Evolutionary conservation across 352 stramenopile species (phyloP), one percentile per base, ranked within the genome.

Genomic region (Globisporangium orthogonon): DNA sequence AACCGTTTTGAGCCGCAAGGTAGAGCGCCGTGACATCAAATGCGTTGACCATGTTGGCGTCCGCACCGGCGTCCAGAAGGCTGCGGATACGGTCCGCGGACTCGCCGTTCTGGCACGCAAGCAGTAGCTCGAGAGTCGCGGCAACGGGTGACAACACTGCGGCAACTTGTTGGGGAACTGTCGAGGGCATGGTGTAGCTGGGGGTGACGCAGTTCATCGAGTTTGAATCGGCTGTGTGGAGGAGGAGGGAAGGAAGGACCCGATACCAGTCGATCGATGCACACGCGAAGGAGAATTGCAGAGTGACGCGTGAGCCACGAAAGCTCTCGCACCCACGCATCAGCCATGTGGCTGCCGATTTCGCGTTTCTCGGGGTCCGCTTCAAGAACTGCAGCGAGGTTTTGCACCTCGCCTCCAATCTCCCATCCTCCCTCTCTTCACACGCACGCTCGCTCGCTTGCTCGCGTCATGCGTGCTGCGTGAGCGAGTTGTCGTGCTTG

Each of bases 1-100:
- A 50, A 14, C 57, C 57, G 23, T 58, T 63, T 41, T 57, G 57
- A 1, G 41, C 28, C 18, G 57, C 57, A 14, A 63, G 51, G 23
- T 35, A 54, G n/a, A 46, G 33, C 11, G 23, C 50, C 6, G 4
- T 40, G 15, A 54, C 30, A n/a, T 54, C 50, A 11, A 45, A 46
- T 17, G 15, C 41, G 41, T 46, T 46, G 10, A 46, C 41, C 2
- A 46, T 23, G 13, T 6, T 46, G 6, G 41, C 13, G 41, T 46
- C 41, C 13, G 41, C 41, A 18, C 41, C 41, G 13, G 41, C 41
- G 41, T 46, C 41, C 14, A 46, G 41, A 13, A 46, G n/a, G 41
- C 13, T 17, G 13, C 41, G 41, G 41, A 46, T 17, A 15, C 41
- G 41, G n/a, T 4, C 13, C 13, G 14, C 41, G 17, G 6, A 6